Evolutionary conservation across 2,329 filamentous ascomycete genomes (phyloP).

Genomic region (Fusarium incarnatum): DNA sequence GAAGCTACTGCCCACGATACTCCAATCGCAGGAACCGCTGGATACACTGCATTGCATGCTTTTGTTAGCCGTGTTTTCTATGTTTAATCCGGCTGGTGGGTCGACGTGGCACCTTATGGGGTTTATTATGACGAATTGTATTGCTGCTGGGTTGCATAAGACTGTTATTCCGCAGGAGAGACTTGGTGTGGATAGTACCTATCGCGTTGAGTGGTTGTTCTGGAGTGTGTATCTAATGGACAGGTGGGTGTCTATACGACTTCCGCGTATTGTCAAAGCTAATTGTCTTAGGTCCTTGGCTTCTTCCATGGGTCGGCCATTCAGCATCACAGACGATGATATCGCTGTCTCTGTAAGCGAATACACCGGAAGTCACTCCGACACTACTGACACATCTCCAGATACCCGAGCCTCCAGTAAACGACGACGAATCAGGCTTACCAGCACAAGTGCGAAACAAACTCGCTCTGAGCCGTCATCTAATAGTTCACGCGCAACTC

Average conservation of each 20-base stretch:
- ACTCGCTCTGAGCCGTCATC: slow-evolving; percentile 7
- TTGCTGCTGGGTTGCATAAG: slow-evolving; percentile 18
- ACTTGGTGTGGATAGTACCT: background rate
- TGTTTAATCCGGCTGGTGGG: slow-evolving; percentile 16
- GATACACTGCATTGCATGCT: slow-evolving; percentile 27
- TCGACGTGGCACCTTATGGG: slow-evolving; percentile 23
- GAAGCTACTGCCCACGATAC: background rate
- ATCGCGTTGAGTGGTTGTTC: slow-evolving; percentile 16
- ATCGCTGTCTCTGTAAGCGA: slow-evolving; percentile 10
- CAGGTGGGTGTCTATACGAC: background rate
- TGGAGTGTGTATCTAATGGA: slow-evolving; percentile 28
- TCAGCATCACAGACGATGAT: slow-evolving; percentile 3
- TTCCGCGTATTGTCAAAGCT: too few relatives aligned
- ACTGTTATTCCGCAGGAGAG: background rate
- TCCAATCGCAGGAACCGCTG: slow-evolving; percentile 1
- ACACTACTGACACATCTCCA: background rate
- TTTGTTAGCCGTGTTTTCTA: slow-evolving; percentile 1
- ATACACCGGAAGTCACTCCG: accelerated
- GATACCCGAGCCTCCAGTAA: background rate
- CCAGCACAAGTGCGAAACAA: background rate
- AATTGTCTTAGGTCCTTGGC: background rate
- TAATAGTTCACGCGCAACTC: slow-evolving; percentile 9
- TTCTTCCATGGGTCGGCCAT: slow-evolving; percentile 4
- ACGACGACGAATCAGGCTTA: background rate
- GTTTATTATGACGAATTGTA: slow-evolving; percentile 17